Conservation (phyloP, 768 basidiomycete genomes). For the Nidula microcarpa region DNA sequence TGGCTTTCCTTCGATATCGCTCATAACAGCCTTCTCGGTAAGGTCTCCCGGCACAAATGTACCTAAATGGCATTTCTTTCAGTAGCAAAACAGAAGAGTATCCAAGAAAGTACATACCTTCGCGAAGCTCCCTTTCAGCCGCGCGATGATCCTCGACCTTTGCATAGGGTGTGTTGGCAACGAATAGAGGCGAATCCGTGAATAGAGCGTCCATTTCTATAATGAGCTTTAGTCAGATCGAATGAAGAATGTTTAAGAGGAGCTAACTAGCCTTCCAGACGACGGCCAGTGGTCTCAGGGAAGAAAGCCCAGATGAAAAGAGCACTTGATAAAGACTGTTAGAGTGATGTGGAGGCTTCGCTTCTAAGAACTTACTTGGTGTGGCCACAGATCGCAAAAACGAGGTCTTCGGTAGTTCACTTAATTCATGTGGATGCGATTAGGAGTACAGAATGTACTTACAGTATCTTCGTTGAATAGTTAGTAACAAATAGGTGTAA, state of each 20-base stretch:
- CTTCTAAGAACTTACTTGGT: conserved; percentile 27
- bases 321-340: conserved; percentile 14
- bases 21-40: conserved; percentile 5
- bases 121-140: conserved; percentile 33
- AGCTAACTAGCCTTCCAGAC: conserved; percentile 42
- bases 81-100: not conserved
- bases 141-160: conserved; percentile 28
- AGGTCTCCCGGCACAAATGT: conserved; percentile 18
- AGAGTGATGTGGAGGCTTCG: not conserved
- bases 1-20: too few species aligned
- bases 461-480: conserved; percentile 22
- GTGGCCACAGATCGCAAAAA: conserved; percentile 42
- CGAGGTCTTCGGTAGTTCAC: conserved; percentile 24
- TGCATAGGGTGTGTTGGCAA: conserved; percentile 30
- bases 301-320: conserved; percentile 42
- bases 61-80: conserved; percentile 3
- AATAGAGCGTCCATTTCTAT: conserved; percentile 43
- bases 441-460: conserved; percentile 1
- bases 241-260: conserved; percentile 34
- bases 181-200: conserved; percentile 32
- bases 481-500: not conserved
- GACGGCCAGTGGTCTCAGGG: conserved; percentile 41
- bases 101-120: conserved; percentile 18
- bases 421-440: not conserved
- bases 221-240: conserved; percentile 30